Evolutionary conservation across 176 grass and related monocot genomes (phyloP).

Genomic region (Ampelocalamus luodianensis): DNA sequence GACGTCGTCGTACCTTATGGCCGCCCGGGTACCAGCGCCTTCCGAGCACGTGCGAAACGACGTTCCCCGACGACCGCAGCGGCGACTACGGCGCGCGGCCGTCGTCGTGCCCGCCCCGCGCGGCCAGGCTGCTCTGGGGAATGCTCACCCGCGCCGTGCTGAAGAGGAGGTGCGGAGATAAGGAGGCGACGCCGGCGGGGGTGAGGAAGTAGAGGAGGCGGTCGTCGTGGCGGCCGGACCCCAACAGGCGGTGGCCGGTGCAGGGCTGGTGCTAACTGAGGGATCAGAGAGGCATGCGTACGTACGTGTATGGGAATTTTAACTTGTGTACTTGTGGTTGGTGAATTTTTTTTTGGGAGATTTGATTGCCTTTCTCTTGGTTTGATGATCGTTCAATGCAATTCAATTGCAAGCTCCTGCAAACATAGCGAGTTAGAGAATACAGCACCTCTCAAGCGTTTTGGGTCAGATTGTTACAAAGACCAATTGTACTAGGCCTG

Average conservation of each 20-base stretch:
- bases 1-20: no score
- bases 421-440: neutral
- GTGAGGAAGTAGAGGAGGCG: neutral
- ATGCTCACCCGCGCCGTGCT: neutral
- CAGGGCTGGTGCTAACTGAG: conserved; percentile 11
- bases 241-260: neutral
- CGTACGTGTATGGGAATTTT: neutral
- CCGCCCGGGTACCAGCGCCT: neutral
- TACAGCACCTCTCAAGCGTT: neutral
- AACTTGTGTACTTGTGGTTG: neutral
- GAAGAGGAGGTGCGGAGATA: neutral
- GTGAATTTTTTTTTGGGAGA: neutral
- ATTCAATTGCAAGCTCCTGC: neutral
- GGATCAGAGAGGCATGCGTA: neutral
- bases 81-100: neutral
- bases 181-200: neutral
- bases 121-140: neutral
- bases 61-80: neutral
- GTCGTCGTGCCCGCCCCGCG: neutral
- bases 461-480: neutral
- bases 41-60: neutral
- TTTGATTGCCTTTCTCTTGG: neutral
- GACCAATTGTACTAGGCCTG: neutral
- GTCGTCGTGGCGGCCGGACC: neutral
- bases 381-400: neutral